These are phyloP conservation scores for Lachancea fermentati DNA, from an alignment of 805 yeast species.

Conservation along the genomic window DNA sequence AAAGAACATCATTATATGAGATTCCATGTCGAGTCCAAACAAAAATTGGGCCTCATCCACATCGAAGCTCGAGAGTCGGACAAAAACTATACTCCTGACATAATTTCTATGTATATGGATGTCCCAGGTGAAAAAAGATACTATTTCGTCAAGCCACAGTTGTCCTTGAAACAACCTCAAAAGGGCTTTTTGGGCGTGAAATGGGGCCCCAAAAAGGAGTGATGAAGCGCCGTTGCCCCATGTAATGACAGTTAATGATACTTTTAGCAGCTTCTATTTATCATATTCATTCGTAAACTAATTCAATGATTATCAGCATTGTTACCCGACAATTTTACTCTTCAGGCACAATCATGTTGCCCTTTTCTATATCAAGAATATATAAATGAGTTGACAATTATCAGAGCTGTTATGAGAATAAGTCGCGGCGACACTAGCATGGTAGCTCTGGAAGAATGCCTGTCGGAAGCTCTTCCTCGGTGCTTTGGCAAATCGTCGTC, in stretches of 20 bases:
- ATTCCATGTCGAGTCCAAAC: conserved; percentile 74
- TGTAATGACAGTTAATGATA: neutral
- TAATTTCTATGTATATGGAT: conserved; percentile 68
- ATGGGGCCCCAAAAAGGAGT: conserved; percentile 75
- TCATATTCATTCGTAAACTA: neutral
- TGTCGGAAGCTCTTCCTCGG: no score
- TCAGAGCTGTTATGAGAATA: no score
- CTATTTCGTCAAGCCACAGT: conserved; percentile 63
- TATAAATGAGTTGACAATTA: no score
- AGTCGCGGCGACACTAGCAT: no score
- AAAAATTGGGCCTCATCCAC: conserved; percentile 62
- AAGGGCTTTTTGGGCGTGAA: conserved; percentile 70
- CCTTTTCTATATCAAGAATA: no score
- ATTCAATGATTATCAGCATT: neutral
- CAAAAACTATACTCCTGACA: conserved; percentile 61
- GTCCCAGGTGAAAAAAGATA: conserved; percentile 64
- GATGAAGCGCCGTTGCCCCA: neutral
- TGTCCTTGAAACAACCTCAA: conserved; percentile 38
- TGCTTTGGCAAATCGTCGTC: no score
- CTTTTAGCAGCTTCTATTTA: neutral
- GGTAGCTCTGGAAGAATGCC: no score
- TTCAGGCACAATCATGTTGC: no score
- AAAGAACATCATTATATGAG: conserved; percentile 77
- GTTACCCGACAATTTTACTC: neutral
- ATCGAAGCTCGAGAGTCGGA: conserved; percentile 68